Conservation (phyloP, 768 basidiomycete genomes). For the Termitomyces sp. region DNA sequence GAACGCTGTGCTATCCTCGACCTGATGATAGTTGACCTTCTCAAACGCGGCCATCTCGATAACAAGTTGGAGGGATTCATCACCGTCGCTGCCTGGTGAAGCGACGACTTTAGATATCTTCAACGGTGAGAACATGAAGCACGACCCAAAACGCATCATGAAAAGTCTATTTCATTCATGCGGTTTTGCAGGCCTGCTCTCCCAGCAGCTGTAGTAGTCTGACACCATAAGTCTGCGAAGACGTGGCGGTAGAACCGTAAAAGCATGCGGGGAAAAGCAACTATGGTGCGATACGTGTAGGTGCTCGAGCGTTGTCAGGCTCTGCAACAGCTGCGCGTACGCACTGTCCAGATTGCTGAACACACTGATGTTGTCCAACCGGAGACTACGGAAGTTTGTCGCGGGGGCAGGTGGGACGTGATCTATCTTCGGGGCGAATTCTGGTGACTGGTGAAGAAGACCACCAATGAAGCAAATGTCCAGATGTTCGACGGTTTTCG, state of each 20-base stretch:
- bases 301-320: slow-evolving; percentile 21
- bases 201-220: slow-evolving; percentile 23
- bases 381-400: slow-evolving; percentile 21
- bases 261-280: slow-evolving; percentile 22
- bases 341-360: slow-evolving; percentile 23
- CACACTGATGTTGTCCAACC: slow-evolving; percentile 29
- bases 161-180: slow-evolving; percentile 4
- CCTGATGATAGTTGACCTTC: slow-evolving; percentile 9
- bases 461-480: slow-evolving; percentile 30
- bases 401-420: slow-evolving; percentile 4
- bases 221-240: slow-evolving; percentile 21
- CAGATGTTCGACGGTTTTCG: slow-evolving; percentile 20
- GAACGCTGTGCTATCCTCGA: slow-evolving; percentile 11
- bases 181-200: background rate
- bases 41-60: slow-evolving; percentile 6
- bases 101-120: slow-evolving; percentile 9
- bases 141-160: slow-evolving; percentile 3
- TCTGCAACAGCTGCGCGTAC: slow-evolving; percentile 23
- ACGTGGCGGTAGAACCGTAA: slow-evolving; percentile 21
- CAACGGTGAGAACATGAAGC: background rate
- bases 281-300: slow-evolving; percentile 29
- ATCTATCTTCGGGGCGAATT: slow-evolving; percentile 14
- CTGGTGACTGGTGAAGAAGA: slow-evolving; percentile 24
- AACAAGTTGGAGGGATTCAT: slow-evolving; percentile 7
- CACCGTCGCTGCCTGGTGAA: slow-evolving; percentile 6